Base-by-base conservation (phyloP, 768 basidiomycete genomes). In the Suillus tomentosus region DNA sequence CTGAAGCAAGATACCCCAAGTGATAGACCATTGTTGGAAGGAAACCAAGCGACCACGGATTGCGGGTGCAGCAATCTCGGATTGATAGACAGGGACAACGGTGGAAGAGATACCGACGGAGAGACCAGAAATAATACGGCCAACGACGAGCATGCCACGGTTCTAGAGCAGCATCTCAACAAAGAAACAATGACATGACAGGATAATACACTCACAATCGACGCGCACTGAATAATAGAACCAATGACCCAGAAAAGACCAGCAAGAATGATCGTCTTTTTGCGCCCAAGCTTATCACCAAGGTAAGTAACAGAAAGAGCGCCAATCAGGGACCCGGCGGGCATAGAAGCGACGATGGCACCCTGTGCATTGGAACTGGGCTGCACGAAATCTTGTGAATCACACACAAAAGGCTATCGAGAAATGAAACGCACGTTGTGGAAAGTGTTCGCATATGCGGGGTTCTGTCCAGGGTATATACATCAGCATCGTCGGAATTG, bases 21-120 rank as follows among this genome's bases (percentile, higher is more conserved):
- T 90, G 70, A 90, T 90, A 3, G 88, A 84, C 85, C 89, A 91
- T 81, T 92, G 90, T 72, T 92, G 90, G 64, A 90, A 78, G 3
- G 90, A 87, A 37, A 92, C 89, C 65, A 91, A 82, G 34, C 89
- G 86, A 39, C 90, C 91, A 70, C 89, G 87, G 70, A 91, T 90
- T 40, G 81, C 73, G 19, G 89, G 89, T 5, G 85, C 82, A n/a
- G 87, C 86, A 68, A 90, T 85, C 76, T 90, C 88, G 42, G 88
- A 87, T 75, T 91, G 89, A 70, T 90, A 90, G 70, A 91, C 84
- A 27, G 89, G 89, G 7, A 91, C 89, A 43, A 88, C 81, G 39
- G 85, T 82, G 66, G 85, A 87, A 42, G 87, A 78, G 19, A 90
- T 79, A 66, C 88, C 89, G 64, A 91, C 87, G 5, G 89, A 84